Base-by-base conservation (phyloP, 2,329 filamentous ascomycete genomes). In the Claviceps purpurea region DNA sequence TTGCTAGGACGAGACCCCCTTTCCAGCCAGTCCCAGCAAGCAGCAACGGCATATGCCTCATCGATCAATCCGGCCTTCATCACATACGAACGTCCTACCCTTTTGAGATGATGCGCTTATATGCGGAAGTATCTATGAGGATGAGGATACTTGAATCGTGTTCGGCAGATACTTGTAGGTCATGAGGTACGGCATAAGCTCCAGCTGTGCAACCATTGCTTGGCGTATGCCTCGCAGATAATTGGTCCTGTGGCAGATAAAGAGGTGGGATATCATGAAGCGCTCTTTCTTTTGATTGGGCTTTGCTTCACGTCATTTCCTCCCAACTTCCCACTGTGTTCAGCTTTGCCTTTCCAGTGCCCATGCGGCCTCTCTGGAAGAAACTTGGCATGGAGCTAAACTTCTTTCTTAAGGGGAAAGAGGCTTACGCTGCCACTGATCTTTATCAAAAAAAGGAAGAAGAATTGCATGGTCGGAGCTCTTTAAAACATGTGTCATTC, bases 121-220 rank as follows among this genome's bases (percentile, higher is more conserved):
- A 39, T 13, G 5, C 37, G 11, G 20, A 50, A 44, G 51, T 47
- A 53, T 50, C 42, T 37, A 11, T 18, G n/a, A 24, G 47, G 43
- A 14, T 24, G 41, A 39, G 10, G 43, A 39, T 50, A 53, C 48
- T 26, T 45, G 18, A n/a, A 2, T 37, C 11, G 37, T 38, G 24
- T 26, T 50, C 18, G 39, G 43, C 42, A 34, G 44, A 22, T 49
- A 53, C 52, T 48, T 22, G 40, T 26, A 34, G 43, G 49, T 22
- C 26, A 37, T 37, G 48, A 22, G n/a, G 48, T 20, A 38, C 40
- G 11, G 42, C 42, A 40, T 37, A 44, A 48, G 18, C 39, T 40
- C 37, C 42, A 38, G 48, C 18, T 26, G 52, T 53, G 48, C 24
- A 26, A 52, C 52, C 48, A 10, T 26, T 45, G 34, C 42, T 50